phyloP scores from a whole-genome alignment of 2,329 filamentous ascomycete species.

The Pestalotiopsis fici region DNA sequence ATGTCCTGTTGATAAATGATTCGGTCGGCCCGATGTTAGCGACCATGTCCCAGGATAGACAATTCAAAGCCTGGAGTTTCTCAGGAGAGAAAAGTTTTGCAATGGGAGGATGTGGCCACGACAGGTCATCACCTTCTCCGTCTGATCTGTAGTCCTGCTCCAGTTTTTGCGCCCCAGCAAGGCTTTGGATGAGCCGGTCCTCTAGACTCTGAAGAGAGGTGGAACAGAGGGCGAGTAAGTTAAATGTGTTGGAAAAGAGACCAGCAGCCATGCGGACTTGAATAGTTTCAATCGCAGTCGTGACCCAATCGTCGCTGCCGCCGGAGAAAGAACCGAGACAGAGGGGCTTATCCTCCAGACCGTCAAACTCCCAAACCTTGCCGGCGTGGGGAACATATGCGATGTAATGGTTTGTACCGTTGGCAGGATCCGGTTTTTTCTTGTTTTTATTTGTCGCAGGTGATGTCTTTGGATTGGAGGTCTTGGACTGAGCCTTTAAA shows the following conservation, averaged over 20 bases:
- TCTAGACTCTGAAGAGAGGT: constrained; percentile 58
- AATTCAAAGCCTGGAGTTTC: constrained; percentile 14
- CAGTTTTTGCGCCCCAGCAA: constrained; percentile 40
- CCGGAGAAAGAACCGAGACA: constrained; percentile 51
- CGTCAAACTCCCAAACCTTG: constrained; percentile 86
- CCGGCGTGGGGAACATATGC: constrained; percentile 80
- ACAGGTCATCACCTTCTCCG: constrained; percentile 39
- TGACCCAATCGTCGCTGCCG: constrained; percentile 63
- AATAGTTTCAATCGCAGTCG: constrained; percentile 64
- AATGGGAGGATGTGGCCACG: constrained; percentile 17
- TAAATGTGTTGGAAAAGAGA: constrained; percentile 67
- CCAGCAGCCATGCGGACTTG: constrained; percentile 67
- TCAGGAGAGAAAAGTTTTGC: constrained; percentile 15
- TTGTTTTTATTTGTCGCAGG: constrained; percentile 37
- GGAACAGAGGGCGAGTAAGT: constrained; percentile 72
- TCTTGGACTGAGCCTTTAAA: neutral
- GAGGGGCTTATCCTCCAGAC: constrained; percentile 72
- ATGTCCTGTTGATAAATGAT: constrained; percentile 4
- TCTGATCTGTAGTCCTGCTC: constrained; percentile 19
- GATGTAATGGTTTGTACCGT: constrained; percentile 83
- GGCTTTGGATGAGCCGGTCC: constrained; percentile 44
- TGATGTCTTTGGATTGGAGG: neutral
- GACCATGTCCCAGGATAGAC: constrained; percentile 6
- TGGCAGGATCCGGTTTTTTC: constrained; percentile 43
- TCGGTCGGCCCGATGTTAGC: constrained; percentile 2